phyloP scores from a whole-genome alignment of 148 eudicot genomes.

The Euryodendron excelsum region DNA sequence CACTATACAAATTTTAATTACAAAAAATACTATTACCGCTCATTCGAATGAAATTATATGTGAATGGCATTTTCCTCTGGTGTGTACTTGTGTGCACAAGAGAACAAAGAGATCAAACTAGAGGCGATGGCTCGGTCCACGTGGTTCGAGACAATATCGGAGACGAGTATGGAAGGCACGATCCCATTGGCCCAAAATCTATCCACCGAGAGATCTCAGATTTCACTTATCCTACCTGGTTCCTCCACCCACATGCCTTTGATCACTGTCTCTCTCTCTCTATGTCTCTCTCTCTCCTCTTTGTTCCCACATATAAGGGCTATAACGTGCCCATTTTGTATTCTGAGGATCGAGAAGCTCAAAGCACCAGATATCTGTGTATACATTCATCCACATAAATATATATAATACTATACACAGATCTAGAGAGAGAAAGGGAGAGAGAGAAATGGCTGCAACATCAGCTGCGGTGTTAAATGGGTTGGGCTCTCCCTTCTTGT shows the following conservation, averaged over 20 bases:
- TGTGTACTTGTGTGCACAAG: too few species aligned
- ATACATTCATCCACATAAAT: too few species aligned
- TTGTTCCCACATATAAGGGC: conserved; percentile 36
- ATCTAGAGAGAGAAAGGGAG: conserved; percentile 3
- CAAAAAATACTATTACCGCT: too few species aligned
- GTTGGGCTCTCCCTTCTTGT: conserved; percentile 62
- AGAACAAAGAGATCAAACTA: too few species aligned
- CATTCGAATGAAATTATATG: too few species aligned
- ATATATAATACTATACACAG: not conserved
- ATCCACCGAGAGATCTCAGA: conserved; percentile 50
- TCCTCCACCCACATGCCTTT: conserved; percentile 25
- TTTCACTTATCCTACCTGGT: conserved; percentile 82
- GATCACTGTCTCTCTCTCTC: too few species aligned
- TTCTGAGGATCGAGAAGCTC: not conserved
- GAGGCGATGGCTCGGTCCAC: too few species aligned
- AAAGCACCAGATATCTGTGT: not conserved
- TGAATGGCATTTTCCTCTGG: too few species aligned
- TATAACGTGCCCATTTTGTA: not conserved
- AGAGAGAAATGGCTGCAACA: conserved; percentile 52
- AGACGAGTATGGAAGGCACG: conserved; percentile 20
- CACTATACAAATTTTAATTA: too few species aligned
- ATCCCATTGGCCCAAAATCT: conserved; percentile 70
- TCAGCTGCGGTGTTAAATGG: conserved; percentile 77
- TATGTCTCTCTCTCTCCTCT: not conserved
- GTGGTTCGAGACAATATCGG: conserved; percentile 25